These are phyloP conservation scores for Cadophora gregata DNA, from an alignment of 2,329 filamentous ascomycete species.

Conservation along the genomic window DNA sequence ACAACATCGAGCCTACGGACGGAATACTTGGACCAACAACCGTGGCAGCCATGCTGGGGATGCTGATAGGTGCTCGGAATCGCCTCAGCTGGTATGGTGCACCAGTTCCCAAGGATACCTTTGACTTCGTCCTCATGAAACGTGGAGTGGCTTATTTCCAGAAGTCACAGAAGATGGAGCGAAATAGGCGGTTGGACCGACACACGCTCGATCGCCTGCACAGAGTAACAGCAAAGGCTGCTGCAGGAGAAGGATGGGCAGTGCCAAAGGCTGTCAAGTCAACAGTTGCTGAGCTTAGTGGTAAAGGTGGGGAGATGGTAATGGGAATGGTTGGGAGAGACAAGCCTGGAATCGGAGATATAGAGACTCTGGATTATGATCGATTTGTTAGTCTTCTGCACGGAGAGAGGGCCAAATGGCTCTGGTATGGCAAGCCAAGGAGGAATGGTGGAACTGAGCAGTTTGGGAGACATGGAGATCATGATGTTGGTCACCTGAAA, in stretches of 20 bases:
- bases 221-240: slow-evolving; percentile 85
- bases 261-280: slow-evolving; percentile 95
- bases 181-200: slow-evolving; percentile 80
- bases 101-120: slow-evolving; percentile 87
- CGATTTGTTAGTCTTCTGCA: slow-evolving; percentile 78
- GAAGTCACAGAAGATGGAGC: slow-evolving; percentile 81
- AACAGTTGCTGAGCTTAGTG: slow-evolving; percentile 90
- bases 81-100: slow-evolving; percentile 84
- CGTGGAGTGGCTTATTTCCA: slow-evolving; percentile 88
- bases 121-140: slow-evolving; percentile 83
- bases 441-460: slow-evolving; percentile 61
- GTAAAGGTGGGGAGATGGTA: slow-evolving; percentile 92
- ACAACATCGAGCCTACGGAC: slow-evolving; percentile 90
- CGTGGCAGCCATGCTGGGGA: slow-evolving; percentile 84
- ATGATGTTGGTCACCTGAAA: slow-evolving; percentile 54
- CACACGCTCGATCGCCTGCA: slow-evolving; percentile 84
- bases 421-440: slow-evolving; percentile 90
- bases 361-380: slow-evolving; percentile 91
- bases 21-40: slow-evolving; percentile 92
- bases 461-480: slow-evolving; percentile 49
- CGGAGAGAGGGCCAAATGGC: slow-evolving; percentile 87
- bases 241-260: slow-evolving; percentile 86
- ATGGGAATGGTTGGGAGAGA: slow-evolving; percentile 90
- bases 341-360: slow-evolving; percentile 87
- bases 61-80: slow-evolving; percentile 89